phyloP scores from a whole-genome alignment of 108 stramenopile species.

The Fistulifera solaris region DNA sequence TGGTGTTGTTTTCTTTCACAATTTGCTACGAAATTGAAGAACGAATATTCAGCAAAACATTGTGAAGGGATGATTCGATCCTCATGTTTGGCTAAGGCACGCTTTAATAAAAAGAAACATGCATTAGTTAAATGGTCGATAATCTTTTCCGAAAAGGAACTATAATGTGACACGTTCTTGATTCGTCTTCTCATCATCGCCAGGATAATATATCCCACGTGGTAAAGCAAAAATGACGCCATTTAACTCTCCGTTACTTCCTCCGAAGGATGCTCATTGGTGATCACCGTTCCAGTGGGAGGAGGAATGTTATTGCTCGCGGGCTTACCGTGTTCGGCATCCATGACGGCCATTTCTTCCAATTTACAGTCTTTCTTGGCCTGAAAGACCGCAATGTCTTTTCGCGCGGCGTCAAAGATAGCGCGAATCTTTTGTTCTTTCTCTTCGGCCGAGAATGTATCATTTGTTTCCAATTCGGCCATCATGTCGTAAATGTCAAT shows the following conservation, averaged over 20 bases:
- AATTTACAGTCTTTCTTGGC: slow-evolving; percentile 64
- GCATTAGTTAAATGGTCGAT: background rate
- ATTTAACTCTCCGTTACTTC: slow-evolving; percentile 3
- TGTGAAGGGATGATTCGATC: too few species aligned
- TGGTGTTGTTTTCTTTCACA: too few species aligned
- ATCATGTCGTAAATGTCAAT: slow-evolving; percentile 78
- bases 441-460: slow-evolving; percentile 26
- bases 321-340: slow-evolving; percentile 14
- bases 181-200: too few species aligned
- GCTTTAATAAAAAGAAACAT: background rate
- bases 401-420: slow-evolving; percentile 49
- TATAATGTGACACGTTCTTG: background rate
- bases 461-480: slow-evolving; percentile 37
- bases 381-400: slow-evolving; percentile 58
- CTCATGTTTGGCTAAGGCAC: too few species aligned
- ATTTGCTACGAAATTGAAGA: too few species aligned
- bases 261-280: slow-evolving; percentile 17
- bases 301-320: slow-evolving; percentile 37
- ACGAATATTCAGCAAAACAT: too few species aligned
- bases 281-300: slow-evolving; percentile 45
- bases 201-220: too few species aligned
- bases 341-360: slow-evolving; percentile 52
- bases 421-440: slow-evolving; percentile 55
- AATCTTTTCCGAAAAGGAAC: background rate
- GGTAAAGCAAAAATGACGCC: too few species aligned